Evolutionary conservation across 352 stramenopile species (phyloP).

Genomic region (Globisporangium iwayamae): DNA sequence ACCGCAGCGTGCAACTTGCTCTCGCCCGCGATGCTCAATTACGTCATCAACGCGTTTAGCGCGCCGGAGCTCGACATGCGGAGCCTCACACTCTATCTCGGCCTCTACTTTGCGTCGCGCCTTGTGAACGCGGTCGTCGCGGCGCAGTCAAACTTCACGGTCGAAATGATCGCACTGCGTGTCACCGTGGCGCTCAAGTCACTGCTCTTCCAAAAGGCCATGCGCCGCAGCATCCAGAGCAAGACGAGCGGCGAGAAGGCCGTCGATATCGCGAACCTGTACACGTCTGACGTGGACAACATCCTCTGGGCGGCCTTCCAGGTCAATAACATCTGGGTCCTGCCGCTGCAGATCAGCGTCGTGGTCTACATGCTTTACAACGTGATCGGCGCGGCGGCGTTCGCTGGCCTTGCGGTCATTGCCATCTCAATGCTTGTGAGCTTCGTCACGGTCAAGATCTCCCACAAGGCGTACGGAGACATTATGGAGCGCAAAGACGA

Average conservation of each 20-base stretch:
- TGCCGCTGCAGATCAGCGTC: conserved; percentile 35
- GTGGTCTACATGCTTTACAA: conserved; percentile 37
- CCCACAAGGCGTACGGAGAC: conserved; percentile 39
- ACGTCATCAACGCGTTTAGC: conserved; percentile 18
- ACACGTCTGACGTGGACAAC: conserved; percentile 85
- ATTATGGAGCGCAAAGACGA: conserved; percentile 1
- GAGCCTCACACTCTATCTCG: conserved; percentile 29
- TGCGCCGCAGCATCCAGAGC: conserved; percentile 20
- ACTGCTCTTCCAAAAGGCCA: conserved; percentile 42
- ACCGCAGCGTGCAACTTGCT: conserved; percentile 4
- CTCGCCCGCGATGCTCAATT: conserved; percentile 1
- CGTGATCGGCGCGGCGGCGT: conserved; percentile 30
- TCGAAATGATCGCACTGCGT: conserved; percentile 29
- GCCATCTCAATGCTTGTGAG: conserved; percentile 28
- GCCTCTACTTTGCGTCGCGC: conserved; percentile 36
- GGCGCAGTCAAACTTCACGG: conserved; percentile 22
- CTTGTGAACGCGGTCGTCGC: conserved; percentile 28
- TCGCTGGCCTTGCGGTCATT: conserved; percentile 40
- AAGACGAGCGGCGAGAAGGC: conserved; percentile 22
- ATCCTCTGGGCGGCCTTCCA: conserved; percentile 40
- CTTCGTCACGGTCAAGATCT: conserved; percentile 41
- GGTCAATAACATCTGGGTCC: conserved; percentile 61
- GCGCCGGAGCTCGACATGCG: conserved; percentile 23
- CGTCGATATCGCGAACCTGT: conserved; percentile 90
- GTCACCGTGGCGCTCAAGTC: conserved; percentile 34